Evolutionary conservation across 2,329 filamentous ascomycete genomes (phyloP), one percentile per base, ranked within the genome.

Genomic region (Clonostachys solani): DNA sequence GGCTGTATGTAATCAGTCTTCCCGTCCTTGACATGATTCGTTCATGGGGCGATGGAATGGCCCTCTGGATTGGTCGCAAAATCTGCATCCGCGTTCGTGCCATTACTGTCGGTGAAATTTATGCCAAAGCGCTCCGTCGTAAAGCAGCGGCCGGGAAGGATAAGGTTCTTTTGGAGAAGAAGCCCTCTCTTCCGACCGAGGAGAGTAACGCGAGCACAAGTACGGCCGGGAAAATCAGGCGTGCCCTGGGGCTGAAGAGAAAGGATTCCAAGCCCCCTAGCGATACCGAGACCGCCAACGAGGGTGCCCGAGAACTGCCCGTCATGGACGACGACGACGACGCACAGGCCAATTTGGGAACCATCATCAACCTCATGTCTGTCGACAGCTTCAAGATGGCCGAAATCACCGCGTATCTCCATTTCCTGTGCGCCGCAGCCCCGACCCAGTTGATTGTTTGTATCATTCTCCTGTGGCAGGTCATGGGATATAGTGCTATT

Each of bases 301-400:
- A 63, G 33, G 55, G 57, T n/a, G 45, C 58, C 37, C 69, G 70
- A 48, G 62, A 49, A 19, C 16, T 42, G 8, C 18, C 33, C 56
- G 19, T 40, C 3, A 60, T 54, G 18, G 56, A 70, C 16, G 85
- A 90, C 51, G 60, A 54, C 19, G 56, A 70, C n/a, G 85, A 90
- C 51, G 80, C 86, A 49, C 90, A 95, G 69, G 92, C 91, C 37
- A 96, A 94, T 51, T 78, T 95, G 44, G 94, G 95, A 52, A 95
- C 94, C n/a, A 96, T 99, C 60, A 99, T 99, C 73, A 99, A 97
- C 66, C 75, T 99, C 54, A 99, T 99, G 94, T 95, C 94, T 12
- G 95, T 99, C 38, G 95, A 99, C 72, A 96, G 92, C 43, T 97
- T 97, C 81, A 99, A 99, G 71, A 90, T 99, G 47, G 88, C 89